A percentile compares a stretch with the other conserved stretches of the same genome.
phyloP scores from a whole-genome alignment of 169 alveolate species.

The Cryptosporidium baileyi region DNA sequence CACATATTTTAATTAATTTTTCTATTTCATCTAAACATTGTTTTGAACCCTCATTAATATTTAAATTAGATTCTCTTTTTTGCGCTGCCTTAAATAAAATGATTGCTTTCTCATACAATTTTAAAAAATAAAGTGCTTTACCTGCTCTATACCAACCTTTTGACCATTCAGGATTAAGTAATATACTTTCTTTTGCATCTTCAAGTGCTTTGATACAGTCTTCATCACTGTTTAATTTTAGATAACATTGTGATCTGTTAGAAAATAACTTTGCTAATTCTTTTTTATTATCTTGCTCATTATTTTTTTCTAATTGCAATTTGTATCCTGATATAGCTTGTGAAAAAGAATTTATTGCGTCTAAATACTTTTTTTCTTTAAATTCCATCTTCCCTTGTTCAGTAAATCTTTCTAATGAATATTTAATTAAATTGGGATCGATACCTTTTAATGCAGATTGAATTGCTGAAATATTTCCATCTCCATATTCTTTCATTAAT shows the following conservation, averaged over 20 bases:
- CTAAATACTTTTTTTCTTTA: conserved; percentile 2
- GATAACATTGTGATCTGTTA: conserved; percentile 59
- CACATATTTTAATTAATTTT: conserved; percentile 15
- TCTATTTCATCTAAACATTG: conserved; percentile 17
- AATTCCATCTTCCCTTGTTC: conserved; percentile 53
- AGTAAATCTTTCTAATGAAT: conserved; percentile 2
- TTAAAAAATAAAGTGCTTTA: conserved; percentile 38
- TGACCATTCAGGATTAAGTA: conserved; percentile 46
- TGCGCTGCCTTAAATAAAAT: conserved; percentile 52
- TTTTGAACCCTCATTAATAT: not conserved
- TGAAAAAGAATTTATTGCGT: conserved; percentile 49
- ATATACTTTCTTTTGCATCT: conserved; percentile 64
- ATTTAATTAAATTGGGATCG: conserved; percentile 28
- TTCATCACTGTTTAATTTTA: conserved; percentile 25
- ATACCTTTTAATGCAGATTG: conserved; percentile 45
- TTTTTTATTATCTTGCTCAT: not conserved
- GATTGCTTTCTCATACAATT: conserved; percentile 38
- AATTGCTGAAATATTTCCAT: conserved; percentile 39
- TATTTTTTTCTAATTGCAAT: not conserved
- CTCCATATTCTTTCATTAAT: conserved; percentile 29
- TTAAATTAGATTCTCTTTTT: conserved; percentile 1
- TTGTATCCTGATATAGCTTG: conserved; percentile 62
- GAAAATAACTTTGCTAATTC: conserved; percentile 35
- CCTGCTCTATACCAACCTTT: conserved; percentile 70
- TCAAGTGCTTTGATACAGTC: conserved; percentile 39